Base-by-base conservation (phyloP, 116 monocot genomes). In the Zostera marina region DNA sequence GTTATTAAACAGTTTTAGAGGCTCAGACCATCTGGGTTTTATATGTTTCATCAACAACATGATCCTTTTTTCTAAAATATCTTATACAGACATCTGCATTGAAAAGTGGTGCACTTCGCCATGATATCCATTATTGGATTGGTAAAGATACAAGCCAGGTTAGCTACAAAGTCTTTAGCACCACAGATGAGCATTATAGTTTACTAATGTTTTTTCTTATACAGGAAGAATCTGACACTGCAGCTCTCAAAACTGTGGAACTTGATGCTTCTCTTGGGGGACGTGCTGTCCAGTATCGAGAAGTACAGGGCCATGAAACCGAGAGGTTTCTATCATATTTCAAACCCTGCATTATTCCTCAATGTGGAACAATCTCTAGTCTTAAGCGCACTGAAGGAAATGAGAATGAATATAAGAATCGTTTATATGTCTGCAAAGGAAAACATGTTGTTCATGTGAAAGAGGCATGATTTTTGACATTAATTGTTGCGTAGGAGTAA, bases 141-240 rank as follows among this genome's bases (percentile, higher is more conserved):
- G 98, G 98, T 69, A 85, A 90, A 81, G 86, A 86, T 64, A 83
- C 86, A 53, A 98, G 83, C 55, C 98, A 98, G 86, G 98, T 98
- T 55, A 23, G 72, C 21, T 64, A 21, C 17, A 54, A 19, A 59
- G 11, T 42, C 5, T 22, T 55, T 24, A 44, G 32, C 45, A 41
- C 61, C 53, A 55, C 8, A 21, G 15, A 20, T 59, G 16, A 15
- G 4, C 16, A 41, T 63, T 44, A 40, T 54, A 13, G 22, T 65
- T 43, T 54, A 6, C 42, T 60, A 21, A 42, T 40, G 41, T 72
- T 58, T 44, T 41, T 13, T 53, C 19, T 19, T 56, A 58, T 45
- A 47, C 55, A 98, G 90, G 98, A 98, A 76, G 90, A 98, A 77
- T 80, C 98, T 48, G 73, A 86, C 6, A 69, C 98, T 67, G 90